Evolutionary conservation across 108 stramenopile genomes (phyloP), one percentile per base, ranked within the genome.

Genomic region (Nitzschia sp.): DNA sequence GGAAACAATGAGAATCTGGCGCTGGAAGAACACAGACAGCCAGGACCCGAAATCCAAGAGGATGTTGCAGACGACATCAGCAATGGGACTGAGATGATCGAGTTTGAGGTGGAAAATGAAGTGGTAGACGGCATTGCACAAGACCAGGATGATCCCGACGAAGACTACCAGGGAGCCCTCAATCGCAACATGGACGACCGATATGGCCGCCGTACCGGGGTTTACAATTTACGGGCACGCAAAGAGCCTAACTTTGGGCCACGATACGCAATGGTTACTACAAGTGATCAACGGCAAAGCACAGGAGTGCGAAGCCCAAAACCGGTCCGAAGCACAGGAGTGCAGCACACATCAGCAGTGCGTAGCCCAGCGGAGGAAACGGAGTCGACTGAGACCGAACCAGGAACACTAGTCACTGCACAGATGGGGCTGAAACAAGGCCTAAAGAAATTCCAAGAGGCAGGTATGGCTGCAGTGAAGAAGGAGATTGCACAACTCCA

Each of bases 401-500:
- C n/a, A 34, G 29, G 29, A 5, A 34, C 29, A 34, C 5, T 34
- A 5, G 29, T 34, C 3, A 34, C 29, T 3, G 3, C 29, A 34
- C 29, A 34, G 5, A 34, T 34, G 29, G 1, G 10, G 24, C 29
- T 37, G 12, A 50, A 55, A 2, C 52, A 20, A 17, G 58, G 71
- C 0, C 7, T 79, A 21, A 44, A 57, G 42, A 41, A 7, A 38
- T 67, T 58, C 53, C 22, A 29, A 2, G 57, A 74, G 26, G 38
- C 46, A 10, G 77, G 65, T 6, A 2, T 58, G 41, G 46, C 40
- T 0, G 73, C 65, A 2, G 43, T 25, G 6, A 51, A 42, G 14
- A 76, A 83, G 39, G 83, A 84, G 40, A 29, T 80, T n/a, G 54
- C 41, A 10, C 80, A 86, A 63, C 43, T 83, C 0, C 69, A 81